A percentile compares a stretch with the other conserved stretches of the same genome.
Conservation (phyloP, 345 rosid species). For the Dovyalis caffra region DNA sequence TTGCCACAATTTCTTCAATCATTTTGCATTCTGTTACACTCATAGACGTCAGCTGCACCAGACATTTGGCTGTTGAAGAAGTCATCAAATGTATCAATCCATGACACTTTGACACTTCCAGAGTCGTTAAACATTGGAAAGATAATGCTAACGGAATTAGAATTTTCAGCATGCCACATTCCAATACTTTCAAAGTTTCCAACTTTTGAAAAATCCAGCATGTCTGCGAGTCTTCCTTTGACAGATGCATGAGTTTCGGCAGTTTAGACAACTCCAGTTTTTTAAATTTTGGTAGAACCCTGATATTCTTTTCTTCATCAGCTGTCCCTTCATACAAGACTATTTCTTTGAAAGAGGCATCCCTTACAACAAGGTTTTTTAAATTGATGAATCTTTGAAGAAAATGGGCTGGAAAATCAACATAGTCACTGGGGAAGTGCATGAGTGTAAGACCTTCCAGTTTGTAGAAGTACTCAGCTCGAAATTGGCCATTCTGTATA, state of each 20-base stretch:
- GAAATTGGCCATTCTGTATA: neutral
- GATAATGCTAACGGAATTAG: neutral
- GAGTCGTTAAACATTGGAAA: neutral
- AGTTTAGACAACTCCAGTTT: neutral
- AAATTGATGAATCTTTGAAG: conserved; percentile 2
- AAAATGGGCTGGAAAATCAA: neutral
- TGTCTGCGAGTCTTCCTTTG: neutral
- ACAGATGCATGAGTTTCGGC: neutral
- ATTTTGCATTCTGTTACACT: neutral
- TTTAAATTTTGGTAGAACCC: neutral
- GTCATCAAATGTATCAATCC: neutral
- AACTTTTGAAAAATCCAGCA: neutral
- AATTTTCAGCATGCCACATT: neutral
- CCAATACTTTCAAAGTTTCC: neutral
- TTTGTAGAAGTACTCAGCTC: neutral
- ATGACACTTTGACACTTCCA: conserved; percentile 1
- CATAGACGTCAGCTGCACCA: conserved; percentile 5
- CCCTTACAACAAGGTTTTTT: neutral
- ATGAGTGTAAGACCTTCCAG: neutral
- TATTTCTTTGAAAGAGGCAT: neutral
- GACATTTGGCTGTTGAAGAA: neutral
- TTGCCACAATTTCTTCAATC: conserved; percentile 4
- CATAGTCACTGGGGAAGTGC: neutral
- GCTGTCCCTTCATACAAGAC: neutral
- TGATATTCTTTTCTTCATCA: neutral